Percentiles rank a stretch among this genome's conserved stretches.
Evolutionary conservation across 805 yeast species (phyloP).

Genomic region (Candida manassasensis): DNA sequence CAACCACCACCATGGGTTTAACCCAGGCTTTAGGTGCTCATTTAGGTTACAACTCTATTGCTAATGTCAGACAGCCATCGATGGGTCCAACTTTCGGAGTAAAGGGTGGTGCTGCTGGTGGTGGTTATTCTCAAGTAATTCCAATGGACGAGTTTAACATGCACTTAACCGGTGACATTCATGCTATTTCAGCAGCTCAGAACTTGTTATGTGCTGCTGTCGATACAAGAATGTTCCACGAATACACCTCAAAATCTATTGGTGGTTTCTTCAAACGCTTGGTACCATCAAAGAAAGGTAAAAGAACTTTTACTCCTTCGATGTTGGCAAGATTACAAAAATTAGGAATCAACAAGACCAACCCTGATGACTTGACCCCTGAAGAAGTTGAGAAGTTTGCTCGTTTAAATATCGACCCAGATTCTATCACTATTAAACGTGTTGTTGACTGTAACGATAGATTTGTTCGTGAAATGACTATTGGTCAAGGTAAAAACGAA

Average conservation of each 20-base stretch:
- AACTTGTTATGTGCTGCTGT: constrained; percentile 80
- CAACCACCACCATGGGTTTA: constrained; percentile 78
- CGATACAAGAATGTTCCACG: constrained; percentile 84
- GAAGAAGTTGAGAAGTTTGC: constrained; percentile 66
- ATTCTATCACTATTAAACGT: constrained; percentile 74
- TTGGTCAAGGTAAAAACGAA: constrained; percentile 81
- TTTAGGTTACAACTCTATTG: constrained; percentile 61
- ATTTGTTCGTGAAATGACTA: constrained; percentile 70
- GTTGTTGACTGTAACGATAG: constrained; percentile 84
- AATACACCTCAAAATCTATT: constrained; percentile 61
- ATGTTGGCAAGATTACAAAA: constrained; percentile 65
- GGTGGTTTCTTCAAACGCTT: constrained; percentile 69
- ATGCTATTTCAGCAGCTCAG: constrained; percentile 79
- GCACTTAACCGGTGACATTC: constrained; percentile 84
- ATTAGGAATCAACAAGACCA: constrained; percentile 62
- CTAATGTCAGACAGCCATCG: constrained; percentile 82
- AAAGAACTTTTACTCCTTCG: constrained; percentile 59
- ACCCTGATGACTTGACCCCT: constrained; percentile 67
- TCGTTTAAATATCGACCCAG: constrained; percentile 72
- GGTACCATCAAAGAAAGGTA: constrained; percentile 72
- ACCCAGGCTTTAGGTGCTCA: constrained; percentile 81
- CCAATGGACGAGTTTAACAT: constrained; percentile 87
- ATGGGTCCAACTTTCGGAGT: constrained; percentile 90
- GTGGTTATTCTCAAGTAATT: constrained; percentile 82
- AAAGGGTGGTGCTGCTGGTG: constrained; percentile 90